Evolutionary conservation across 768 basidiomycete genomes (phyloP).

Genomic region (Mycena rebaudengoi): DNA sequence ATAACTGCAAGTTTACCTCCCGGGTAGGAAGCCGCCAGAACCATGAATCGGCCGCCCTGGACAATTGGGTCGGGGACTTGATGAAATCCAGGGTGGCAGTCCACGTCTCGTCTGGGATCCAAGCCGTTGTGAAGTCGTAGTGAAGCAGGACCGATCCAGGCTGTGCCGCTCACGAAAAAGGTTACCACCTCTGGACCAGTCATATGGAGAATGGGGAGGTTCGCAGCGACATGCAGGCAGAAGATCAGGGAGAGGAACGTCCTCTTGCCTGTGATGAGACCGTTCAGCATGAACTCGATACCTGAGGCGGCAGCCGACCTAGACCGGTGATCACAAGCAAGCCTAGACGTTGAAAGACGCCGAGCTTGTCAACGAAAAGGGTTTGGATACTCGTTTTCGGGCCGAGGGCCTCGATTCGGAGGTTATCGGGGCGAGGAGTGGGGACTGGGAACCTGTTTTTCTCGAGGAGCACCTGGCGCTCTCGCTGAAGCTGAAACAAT

Average conservation of each 20-base stretch:
- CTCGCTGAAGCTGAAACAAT: neutral
- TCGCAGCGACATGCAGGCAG: neutral
- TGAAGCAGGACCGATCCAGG: neutral
- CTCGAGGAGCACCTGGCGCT: neutral
- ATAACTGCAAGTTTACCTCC: neutral
- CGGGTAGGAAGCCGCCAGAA: neutral
- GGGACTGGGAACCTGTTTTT: neutral
- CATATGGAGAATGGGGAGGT: neutral
- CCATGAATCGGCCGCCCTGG: neutral
- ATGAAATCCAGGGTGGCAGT: neutral
- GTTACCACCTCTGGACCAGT: neutral
- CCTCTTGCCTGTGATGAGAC: neutral
- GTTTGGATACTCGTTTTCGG: neutral
- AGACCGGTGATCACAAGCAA: conserved; percentile 24
- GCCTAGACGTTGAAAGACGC: neutral
- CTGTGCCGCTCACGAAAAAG: neutral
- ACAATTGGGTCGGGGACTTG: neutral
- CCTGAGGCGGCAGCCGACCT: conserved; percentile 3
- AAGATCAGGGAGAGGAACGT: neutral
- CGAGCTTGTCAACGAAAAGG: neutral
- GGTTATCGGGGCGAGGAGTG: neutral
- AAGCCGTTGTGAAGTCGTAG: neutral
- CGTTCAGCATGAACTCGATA: neutral
- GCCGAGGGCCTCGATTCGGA: neutral
- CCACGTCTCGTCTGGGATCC: neutral